A percentile compares a stretch with the other conserved stretches of the same genome.
phyloP scores from a whole-genome alignment of 139 green algal species.

The Prasinococcaceae sp. region DNA sequence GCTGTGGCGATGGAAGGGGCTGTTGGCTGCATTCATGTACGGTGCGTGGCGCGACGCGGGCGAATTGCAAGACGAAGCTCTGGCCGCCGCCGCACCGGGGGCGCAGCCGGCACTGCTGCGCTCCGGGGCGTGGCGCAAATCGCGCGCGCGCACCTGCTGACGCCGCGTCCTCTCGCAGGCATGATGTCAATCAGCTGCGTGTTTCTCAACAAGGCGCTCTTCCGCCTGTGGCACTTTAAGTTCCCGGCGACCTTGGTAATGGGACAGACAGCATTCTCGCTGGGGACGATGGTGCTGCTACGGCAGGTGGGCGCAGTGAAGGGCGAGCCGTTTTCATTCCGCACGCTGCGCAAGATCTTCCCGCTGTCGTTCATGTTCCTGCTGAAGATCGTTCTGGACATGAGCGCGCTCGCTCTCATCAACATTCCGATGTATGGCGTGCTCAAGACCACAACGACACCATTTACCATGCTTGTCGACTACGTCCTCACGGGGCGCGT shows the following conservation, averaged over 20 bases:
- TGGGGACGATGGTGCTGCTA: conserved; percentile 21
- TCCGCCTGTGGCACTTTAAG: conserved; percentile 31
- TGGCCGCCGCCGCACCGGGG: no score
- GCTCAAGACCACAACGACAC: conserved; percentile 34
- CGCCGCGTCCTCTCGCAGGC: conserved; percentile 20
- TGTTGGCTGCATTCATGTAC: no score
- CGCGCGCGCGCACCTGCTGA: no score
- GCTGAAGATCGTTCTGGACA: conserved; percentile 35
- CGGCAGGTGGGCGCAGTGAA: conserved; percentile 22
- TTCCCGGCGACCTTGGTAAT: conserved; percentile 28
- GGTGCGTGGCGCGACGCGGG: no score
- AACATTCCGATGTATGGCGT: conserved; percentile 43
- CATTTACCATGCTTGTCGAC: conserved; percentile 31
- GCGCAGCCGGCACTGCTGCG: no score
- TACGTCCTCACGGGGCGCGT: conserved; percentile 23
- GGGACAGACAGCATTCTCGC: conserved; percentile 28
- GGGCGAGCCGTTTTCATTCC: conserved; percentile 3
- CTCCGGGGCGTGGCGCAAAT: no score
- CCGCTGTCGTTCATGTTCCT: conserved; percentile 28
- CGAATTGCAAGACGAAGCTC: no score
- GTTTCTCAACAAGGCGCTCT: conserved; percentile 39
- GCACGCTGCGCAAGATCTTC: conserved; percentile 17
- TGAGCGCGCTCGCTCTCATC: conserved; percentile 24
- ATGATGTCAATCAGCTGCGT: conserved; percentile 26
- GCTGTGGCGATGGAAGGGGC: no score